Percentiles rank a stretch among this genome's conserved stretches.
phyloP scores from a whole-genome alignment of 2,329 filamentous ascomycete species.

The Aquanectria penicillioides region DNA sequence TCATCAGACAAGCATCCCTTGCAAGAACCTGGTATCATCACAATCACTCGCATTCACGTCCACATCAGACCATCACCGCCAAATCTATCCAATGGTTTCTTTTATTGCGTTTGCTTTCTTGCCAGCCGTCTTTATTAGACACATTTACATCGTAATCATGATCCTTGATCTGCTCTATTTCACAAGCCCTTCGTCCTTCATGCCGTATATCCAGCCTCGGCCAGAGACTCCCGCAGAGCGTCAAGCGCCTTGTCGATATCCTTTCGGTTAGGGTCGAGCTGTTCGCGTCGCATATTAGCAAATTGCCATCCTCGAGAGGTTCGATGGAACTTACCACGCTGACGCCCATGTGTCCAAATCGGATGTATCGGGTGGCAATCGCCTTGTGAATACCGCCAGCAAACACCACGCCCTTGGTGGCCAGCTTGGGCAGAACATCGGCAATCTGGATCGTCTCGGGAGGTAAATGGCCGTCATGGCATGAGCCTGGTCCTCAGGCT shows the following conservation, averaged over 20 bases:
- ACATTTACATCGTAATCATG: slow-evolving; percentile 19
- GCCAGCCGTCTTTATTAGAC: slow-evolving; percentile 6
- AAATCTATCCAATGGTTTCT: slow-evolving; percentile 8
- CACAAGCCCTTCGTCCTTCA: slow-evolving; percentile 25
- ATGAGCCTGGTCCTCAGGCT: slow-evolving; percentile 92
- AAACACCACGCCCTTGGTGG: slow-evolving; percentile 91
- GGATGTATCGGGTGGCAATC: slow-evolving; percentile 91
- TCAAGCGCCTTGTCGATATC: slow-evolving; percentile 88
- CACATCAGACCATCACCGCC: not conserved
- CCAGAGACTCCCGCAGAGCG: slow-evolving; percentile 78
- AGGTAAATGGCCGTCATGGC: slow-evolving; percentile 98
- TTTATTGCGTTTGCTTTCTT: not conserved
- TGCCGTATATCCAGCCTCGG: slow-evolving; percentile 74
- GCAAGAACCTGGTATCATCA: not conserved
- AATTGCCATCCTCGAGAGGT: not conserved
- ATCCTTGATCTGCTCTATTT: slow-evolving; percentile 22
- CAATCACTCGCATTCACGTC: not conserved
- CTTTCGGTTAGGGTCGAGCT: slow-evolving; percentile 78
- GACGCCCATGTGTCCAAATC: slow-evolving; percentile 98
- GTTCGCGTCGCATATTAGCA: slow-evolving; percentile 31
- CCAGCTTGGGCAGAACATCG: slow-evolving; percentile 84
- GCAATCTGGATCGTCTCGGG: slow-evolving; percentile 84
- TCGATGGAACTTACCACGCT: slow-evolving; percentile 71
- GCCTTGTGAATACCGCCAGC: slow-evolving; percentile 96
- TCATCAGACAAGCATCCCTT: slow-evolving; percentile 1